A percentile compares a stretch with the other conserved stretches of the same genome.
These are phyloP conservation scores for Piromyces sp. DNA, from an alignment of 192 early-diverging fungal genomes.

Conservation along the genomic window DNA sequence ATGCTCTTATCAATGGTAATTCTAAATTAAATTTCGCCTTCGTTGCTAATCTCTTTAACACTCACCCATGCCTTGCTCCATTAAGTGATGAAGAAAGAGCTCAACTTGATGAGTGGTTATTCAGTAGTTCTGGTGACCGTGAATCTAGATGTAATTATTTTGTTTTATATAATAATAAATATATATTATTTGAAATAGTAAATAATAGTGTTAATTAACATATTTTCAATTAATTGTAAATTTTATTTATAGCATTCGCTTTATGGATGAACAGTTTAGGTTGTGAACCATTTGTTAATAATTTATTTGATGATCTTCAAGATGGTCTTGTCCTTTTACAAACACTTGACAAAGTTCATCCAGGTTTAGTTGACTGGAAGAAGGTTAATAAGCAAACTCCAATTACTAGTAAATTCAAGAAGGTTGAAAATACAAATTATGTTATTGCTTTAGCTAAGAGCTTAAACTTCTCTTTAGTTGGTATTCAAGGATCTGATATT, in stretches of 20 bases:
- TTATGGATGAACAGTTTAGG: conserved; percentile 96
- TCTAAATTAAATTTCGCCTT: conserved; percentile 97
- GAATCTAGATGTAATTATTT: conserved; percentile 57
- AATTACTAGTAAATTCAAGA: conserved; percentile 76
- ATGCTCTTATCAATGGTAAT: conserved; percentile 87
- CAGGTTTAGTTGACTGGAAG: conserved; percentile 83
- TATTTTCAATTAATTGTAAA: neutral
- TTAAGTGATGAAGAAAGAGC: conserved; percentile 81
- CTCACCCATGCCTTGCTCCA: conserved; percentile 80
- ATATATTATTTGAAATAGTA: no score
- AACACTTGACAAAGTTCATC: conserved; percentile 61
- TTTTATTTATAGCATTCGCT: conserved; percentile 48
- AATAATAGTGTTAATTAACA: no score
- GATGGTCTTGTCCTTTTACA: conserved; percentile 86
- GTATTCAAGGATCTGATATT: conserved; percentile 89
- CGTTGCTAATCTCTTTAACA: conserved; percentile 96
- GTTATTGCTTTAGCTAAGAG: conserved; percentile 70
- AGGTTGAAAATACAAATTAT: conserved; percentile 95
- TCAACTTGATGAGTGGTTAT: conserved; percentile 59
- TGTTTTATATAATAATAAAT: no score
- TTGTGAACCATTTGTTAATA: conserved; percentile 93
- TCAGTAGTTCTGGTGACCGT: conserved; percentile 63
- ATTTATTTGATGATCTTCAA: conserved; percentile 88
- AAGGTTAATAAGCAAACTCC: conserved; percentile 59
- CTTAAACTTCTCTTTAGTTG: conserved; percentile 76